Evolutionary conservation across 108 stramenopile species (phyloP).

Genomic region (Chaetoceros tenuissimus): DNA sequence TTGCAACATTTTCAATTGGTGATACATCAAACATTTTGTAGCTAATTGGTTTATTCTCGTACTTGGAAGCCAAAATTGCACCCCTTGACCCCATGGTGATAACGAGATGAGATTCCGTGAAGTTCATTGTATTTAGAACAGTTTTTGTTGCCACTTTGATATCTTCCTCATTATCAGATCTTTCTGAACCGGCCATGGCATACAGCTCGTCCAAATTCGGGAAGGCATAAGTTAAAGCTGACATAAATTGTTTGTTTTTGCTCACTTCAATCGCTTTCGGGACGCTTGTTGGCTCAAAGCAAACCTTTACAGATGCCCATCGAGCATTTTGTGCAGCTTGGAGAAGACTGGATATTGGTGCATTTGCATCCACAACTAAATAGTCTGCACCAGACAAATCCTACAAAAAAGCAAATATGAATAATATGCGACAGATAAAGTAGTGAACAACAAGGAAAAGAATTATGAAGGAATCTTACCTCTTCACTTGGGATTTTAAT

Average conservation of each 20-base stretch:
- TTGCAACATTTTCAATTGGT: constrained; percentile 13
- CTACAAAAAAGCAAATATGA: too few species aligned
- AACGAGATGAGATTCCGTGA: constrained; percentile 25
- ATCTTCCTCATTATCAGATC: neutral
- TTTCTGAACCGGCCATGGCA: constrained; percentile 32
- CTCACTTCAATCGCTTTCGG: constrained; percentile 31
- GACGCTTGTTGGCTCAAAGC: constrained; percentile 63
- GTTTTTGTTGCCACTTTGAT: constrained; percentile 17
- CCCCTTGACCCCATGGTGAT: constrained; percentile 39
- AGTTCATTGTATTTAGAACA: constrained; percentile 34
- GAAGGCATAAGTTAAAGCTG: constrained; percentile 30
- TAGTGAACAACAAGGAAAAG: too few species aligned
- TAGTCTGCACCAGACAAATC: constrained; percentile 28
- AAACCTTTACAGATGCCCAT: constrained; percentile 28
- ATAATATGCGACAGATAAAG: too few species aligned
- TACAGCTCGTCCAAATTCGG: constrained; percentile 59
- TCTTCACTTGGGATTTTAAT: constrained; percentile 30
- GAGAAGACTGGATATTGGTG: constrained; percentile 22
- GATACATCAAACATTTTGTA: constrained; percentile 25
- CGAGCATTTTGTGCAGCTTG: constrained; percentile 26
- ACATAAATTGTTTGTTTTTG: constrained; percentile 18
- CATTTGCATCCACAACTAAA: constrained; percentile 72
- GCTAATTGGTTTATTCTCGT: neutral
- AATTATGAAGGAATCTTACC: too few species aligned
- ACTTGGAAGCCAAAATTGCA: constrained; percentile 37